Evolutionary conservation across 2,329 filamentous ascomycete genomes (phyloP), one percentile per base, ranked within the genome.

Genomic region (Colletotrichum sp.): DNA sequence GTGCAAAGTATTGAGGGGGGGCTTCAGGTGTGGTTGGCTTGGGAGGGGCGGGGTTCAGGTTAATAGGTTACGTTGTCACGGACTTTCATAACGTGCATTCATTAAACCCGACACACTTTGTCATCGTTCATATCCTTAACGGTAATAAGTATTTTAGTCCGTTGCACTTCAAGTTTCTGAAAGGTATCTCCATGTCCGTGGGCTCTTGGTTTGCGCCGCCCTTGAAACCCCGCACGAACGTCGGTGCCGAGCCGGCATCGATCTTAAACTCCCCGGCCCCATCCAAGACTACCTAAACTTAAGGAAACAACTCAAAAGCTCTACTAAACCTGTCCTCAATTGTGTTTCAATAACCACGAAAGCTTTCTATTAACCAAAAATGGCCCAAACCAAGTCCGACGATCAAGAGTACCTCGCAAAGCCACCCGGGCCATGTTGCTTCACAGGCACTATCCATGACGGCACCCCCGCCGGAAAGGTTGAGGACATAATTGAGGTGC

Each of bases 371-470:
- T 36, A 1, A 58, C 8, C 8, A 36, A 26, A 24, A 30, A 75
- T 75, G 70, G 28, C 64, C 18, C 62, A 75, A 3, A 36, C 43
- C 3, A 58, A 71, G 18, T 21, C 70, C 16, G 43, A 18, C 13
- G 52, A 73, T 58, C 56, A 32, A 28, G 64, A 73, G 21, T 81
- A 80, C 58, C 76, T 83, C n/a, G 81, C 82, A 13, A 83, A 85
- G 64, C 83, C 82, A 2, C 81, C 81, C 18, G 83, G 83, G 13
- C 79, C 80, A 16, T 87, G 85, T 75, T 88, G 87, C 77, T 80
- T 84, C 16, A 80, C 82, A 67, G 86, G 85, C 36, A 81, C 79
- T 4, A 77, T 87, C 26, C 86, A 88, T 76, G 72, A 79, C 24
- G 87, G 86, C 9, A 80, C 82, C 32, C 79, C 85, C 10, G 78